Conservation (phyloP, 1,284 basidiomycete species). For the Tausonia pullulans region DNA sequence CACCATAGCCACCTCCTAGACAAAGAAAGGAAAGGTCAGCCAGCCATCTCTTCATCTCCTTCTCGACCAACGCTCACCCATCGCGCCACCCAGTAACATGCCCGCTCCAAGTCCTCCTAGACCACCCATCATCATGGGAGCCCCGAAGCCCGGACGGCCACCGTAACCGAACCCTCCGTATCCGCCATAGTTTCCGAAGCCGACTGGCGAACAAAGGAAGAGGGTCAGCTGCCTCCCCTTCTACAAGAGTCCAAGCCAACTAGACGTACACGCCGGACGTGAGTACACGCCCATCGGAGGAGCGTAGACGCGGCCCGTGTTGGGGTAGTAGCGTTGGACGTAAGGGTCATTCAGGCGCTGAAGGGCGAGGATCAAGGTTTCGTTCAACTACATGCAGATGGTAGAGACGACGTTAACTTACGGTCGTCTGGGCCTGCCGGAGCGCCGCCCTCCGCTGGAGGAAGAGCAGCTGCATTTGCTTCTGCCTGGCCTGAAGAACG, state of each 20-base stretch:
- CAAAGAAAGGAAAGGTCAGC: too few species aligned
- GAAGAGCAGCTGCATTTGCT: neutral
- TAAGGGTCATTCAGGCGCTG: neutral
- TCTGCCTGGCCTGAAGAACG: slow-evolving; percentile 6
- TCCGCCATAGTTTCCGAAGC: neutral
- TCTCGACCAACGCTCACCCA: too few species aligned
- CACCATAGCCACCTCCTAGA: too few species aligned
- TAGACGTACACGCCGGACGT: too few species aligned
- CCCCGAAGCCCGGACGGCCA: too few species aligned
- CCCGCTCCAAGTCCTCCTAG: too few species aligned
- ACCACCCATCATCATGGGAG: too few species aligned
- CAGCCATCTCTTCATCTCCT: too few species aligned
- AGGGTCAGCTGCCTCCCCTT: too few species aligned
- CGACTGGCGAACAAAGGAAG: neutral
- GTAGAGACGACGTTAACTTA: neutral
- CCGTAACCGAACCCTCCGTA: slow-evolving; percentile 10
- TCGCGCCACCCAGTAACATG: too few species aligned
- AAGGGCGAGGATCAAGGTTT: neutral
- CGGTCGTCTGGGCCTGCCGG: neutral
- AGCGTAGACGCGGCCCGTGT: neutral
- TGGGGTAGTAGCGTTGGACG: slow-evolving; percentile 2
- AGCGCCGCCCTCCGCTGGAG: neutral
- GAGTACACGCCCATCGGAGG: too few species aligned
- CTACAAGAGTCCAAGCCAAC: too few species aligned
- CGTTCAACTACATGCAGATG: neutral